Base-by-base conservation (phyloP, 306 rosid genomes). In the Medicago arabica region DNA sequence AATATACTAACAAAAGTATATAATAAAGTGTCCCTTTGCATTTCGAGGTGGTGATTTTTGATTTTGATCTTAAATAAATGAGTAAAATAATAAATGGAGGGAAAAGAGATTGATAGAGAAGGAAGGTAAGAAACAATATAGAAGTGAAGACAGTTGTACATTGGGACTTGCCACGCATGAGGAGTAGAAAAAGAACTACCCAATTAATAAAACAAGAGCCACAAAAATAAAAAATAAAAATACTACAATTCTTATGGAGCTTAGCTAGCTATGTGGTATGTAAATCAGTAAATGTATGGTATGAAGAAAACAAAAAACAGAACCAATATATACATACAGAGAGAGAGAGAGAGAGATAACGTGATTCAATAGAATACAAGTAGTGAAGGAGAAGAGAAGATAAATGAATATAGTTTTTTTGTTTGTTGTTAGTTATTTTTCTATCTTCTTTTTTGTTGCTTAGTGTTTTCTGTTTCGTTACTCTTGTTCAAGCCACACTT, bases 321-420 rank as follows among this genome's bases (percentile, higher is more conserved):
- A 59, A 15, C 50, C 4, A 12, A 46, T 46, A 46, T 12, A 46
- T 44, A n/a, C n/a, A 44, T 5, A 46, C 6, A 44, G 2, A 43
- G 57, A 23, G 63, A 11, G 76, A 7, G 61, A 9, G 40, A 14
- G 34, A n/a, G 59, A 18, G 13, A 9, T 57, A 15, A 55, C 47
- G 31, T 28, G 31, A 12, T 44, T 49, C 5, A 36, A 75, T 11
- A 41, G 57, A 62, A 54, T 59, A 46, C 40, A 28, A 87, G 85
- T 28, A 82, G 88, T 82, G 79, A 83, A 77, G 87, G 67, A 75
- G 72, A 90, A 88, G 67, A 75, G 69, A 90, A 88, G 89, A 57
- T 57, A 21, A 23, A 10, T 11, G 1, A 58, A 58, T 53, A 23
- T 57, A 57, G 9, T 57, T 4, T 1, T 21, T 57, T 23, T 58